phyloP scores from a whole-genome alignment of 352 stramenopile species.

The Globisporangium nagaii region DNA sequence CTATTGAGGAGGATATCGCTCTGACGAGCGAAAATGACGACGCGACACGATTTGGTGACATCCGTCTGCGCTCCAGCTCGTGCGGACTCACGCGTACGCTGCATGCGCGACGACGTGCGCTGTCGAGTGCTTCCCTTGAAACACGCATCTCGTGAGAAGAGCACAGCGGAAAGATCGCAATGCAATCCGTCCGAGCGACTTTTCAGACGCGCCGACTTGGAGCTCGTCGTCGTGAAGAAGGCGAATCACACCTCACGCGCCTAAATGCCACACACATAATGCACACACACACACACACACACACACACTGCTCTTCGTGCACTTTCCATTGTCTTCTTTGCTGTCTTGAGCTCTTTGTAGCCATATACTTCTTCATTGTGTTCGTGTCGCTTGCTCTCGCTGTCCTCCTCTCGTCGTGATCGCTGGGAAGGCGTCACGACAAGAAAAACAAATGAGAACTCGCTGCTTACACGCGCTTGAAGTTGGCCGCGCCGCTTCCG shows the following conservation, averaged over 20 bases:
- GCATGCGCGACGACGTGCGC: too few relatives aligned
- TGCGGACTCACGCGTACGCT: too few relatives aligned
- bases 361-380: slow-evolving; percentile 6
- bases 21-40: too few relatives aligned
- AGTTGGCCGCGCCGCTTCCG: slow-evolving; percentile 65
- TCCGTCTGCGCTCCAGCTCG: too few relatives aligned
- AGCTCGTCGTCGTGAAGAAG: neutral
- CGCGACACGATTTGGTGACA: too few relatives aligned
- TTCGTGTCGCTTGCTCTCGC: neutral
- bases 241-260: too few relatives aligned
- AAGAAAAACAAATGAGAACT: neutral
- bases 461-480: slow-evolving; percentile 72
- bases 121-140: too few relatives aligned
- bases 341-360: neutral
- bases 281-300: too few relatives aligned
- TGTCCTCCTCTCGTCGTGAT: neutral
- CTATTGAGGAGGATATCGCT: neutral
- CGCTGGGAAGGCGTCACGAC: neutral
- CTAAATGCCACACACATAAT: too few relatives aligned
- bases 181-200: neutral
- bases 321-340: neutral
- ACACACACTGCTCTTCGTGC: neutral
- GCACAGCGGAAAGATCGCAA: neutral
- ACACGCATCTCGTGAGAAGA: too few relatives aligned
- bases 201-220: neutral